phyloP scores from a whole-genome alignment of 1,139 yeast genomes.

The Lipomyces yarrowii region DNA sequence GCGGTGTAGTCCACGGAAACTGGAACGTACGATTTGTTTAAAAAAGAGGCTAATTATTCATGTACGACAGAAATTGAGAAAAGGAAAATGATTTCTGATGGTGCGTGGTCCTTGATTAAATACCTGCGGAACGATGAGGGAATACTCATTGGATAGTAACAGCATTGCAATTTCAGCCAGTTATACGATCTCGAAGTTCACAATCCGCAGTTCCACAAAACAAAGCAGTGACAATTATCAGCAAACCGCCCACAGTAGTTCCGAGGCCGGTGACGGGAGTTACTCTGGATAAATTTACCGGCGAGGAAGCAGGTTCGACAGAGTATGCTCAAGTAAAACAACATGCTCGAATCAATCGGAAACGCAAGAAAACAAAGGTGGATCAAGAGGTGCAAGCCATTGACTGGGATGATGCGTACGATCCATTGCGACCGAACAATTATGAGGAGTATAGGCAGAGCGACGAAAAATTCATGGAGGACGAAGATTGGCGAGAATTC shows the following conservation, averaged over 20 bases:
- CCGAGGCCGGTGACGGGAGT: conserved; percentile 8
- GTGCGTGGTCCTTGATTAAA: not conserved
- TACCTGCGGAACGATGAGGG: not conserved
- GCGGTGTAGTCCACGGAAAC: no score
- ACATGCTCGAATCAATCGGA: not conserved
- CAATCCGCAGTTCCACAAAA: not conserved
- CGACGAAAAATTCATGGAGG: conserved; percentile 30
- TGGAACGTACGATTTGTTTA: no score
- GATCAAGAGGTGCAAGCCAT: not conserved
- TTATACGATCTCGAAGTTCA: conserved; percentile 8
- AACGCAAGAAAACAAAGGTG: not conserved
- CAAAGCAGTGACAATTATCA: conserved; percentile 12
- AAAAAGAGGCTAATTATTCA: no score
- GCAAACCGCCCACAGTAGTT: conserved; percentile 19
- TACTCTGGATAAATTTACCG: not conserved
- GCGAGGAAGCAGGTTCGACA: not conserved
- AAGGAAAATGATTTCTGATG: conserved; percentile 18
- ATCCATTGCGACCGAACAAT: conserved; percentile 29
- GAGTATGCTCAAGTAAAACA: not conserved
- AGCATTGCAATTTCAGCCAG: conserved; percentile 26
- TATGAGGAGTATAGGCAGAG: conserved; percentile 31
- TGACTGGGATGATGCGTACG: conserved; percentile 33
- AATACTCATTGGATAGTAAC: not conserved
- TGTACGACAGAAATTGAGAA: conserved; percentile 9
- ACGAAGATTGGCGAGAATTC: conserved; percentile 33